Conservation (phyloP, 1,284 basidiomycete species). For the Peniophora sp. region DNA sequence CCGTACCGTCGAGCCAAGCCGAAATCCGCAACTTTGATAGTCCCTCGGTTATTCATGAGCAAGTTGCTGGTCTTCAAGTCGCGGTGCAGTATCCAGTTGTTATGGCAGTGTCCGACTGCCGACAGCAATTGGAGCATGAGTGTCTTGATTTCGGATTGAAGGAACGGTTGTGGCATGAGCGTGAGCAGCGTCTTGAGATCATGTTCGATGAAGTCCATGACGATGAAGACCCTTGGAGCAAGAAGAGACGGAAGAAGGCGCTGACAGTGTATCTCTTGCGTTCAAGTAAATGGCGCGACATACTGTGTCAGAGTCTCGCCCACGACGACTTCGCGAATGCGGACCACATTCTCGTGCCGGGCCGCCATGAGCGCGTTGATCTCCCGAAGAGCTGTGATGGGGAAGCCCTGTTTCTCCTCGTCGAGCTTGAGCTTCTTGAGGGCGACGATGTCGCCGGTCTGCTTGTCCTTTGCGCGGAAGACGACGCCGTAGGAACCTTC, state of each 20-base stretch:
- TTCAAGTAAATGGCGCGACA: conserved; percentile 30
- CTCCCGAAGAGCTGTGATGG: conserved; percentile 94
- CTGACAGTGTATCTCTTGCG: conserved; percentile 2
- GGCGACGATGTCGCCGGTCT: conserved; percentile 92
- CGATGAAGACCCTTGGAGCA: conserved; percentile 82
- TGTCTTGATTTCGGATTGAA: conserved; percentile 98
- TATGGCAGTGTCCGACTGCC: conserved; percentile 87
- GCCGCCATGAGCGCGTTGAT: conserved; percentile 91
- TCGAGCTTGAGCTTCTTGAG: conserved; percentile 98
- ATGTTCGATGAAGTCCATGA: conserved; percentile 99
- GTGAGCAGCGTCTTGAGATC: conserved; percentile 94
- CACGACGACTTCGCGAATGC: conserved; percentile 93
- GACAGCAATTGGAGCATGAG: conserved; percentile 91
- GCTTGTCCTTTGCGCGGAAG: conserved; percentile 89
- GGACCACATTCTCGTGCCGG: conserved; percentile 91
- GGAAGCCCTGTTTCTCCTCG: conserved; percentile 96
- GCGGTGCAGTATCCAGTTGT: conserved; percentile 95
- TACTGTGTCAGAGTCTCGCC: conserved; percentile 99
- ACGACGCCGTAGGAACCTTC: conserved; percentile 99
- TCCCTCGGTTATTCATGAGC: conserved; percentile 97
- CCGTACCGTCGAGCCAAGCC: conserved; percentile 93
- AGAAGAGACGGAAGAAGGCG: conserved; percentile 3
- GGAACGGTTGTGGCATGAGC: conserved; percentile 89
- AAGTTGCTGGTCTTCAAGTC: conserved; percentile 98
- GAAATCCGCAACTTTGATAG: conserved; percentile 98